Conservation (phyloP, 1,284 basidiomycete species). For the Trichosporon faecale region DNA sequence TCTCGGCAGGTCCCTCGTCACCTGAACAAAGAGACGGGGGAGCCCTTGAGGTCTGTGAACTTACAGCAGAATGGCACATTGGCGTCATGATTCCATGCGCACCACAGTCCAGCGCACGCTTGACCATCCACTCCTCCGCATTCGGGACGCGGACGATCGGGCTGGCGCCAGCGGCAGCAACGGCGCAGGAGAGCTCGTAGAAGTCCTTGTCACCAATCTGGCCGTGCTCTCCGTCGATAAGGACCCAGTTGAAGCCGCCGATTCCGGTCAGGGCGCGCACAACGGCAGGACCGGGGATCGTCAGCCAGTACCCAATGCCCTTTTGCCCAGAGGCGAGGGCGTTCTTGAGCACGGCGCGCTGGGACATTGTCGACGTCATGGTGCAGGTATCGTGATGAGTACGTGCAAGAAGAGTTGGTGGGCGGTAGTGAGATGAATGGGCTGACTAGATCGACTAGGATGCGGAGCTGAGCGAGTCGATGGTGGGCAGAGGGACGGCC, state of each 20-base stretch:
- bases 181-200: constrained; percentile 33
- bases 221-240: constrained; percentile 37
- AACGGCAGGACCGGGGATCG: constrained; percentile 40
- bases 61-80: constrained; percentile 34
- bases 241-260: constrained; percentile 36
- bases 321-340: constrained; percentile 57
- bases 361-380: constrained; percentile 8
- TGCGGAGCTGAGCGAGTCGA: background rate
- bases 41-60: no score
- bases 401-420: background rate
- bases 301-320: constrained; percentile 72
- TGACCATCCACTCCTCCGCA: constrained; percentile 40
- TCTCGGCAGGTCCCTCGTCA: no score
- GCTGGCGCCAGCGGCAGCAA: constrained; percentile 27
- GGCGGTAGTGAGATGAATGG: background rate
- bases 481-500: background rate
- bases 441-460: no score
- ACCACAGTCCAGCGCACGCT: constrained; percentile 48
- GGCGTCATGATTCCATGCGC: constrained; percentile 38
- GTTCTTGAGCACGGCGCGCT: constrained; percentile 50
- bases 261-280: constrained; percentile 35
- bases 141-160: constrained; percentile 47
- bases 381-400: background rate
- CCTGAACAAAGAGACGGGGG: no score
- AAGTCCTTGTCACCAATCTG: constrained; percentile 29